Conservation (phyloP, 2,329 filamentous ascomycete species). For the Monosporascus sp. region DNA sequence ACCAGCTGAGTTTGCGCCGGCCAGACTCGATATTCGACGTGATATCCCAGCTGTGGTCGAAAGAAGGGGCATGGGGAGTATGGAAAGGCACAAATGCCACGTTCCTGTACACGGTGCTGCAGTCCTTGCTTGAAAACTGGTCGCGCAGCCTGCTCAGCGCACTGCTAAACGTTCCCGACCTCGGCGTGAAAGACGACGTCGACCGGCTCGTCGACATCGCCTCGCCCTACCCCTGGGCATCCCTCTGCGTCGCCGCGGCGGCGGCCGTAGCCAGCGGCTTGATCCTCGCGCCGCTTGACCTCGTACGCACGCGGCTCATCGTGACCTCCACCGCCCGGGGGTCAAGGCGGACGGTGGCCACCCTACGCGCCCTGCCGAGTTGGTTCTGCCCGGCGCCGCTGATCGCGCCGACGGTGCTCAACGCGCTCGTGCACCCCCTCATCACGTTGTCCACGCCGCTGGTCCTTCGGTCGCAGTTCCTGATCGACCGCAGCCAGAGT, state of each 20-base stretch:
- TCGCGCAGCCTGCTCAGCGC: slow-evolving; percentile 86
- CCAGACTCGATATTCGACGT: slow-evolving; percentile 81
- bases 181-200: slow-evolving; percentile 68
- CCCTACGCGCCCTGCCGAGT: slow-evolving; percentile 72
- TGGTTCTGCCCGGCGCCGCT: slow-evolving; percentile 67
- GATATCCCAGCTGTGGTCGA: slow-evolving; percentile 80
- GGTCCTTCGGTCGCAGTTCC: slow-evolving; percentile 76
- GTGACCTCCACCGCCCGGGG: slow-evolving; percentile 72
- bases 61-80: slow-evolving; percentile 83
- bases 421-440: slow-evolving; percentile 78
- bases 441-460: slow-evolving; percentile 79
- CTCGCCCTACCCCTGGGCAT: slow-evolving; percentile 75
- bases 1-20: slow-evolving; percentile 66
- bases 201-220: slow-evolving; percentile 69
- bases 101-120: slow-evolving; percentile 83
- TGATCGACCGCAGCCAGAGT: slow-evolving; percentile 74
- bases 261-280: slow-evolving; percentile 69
- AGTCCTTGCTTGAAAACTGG: slow-evolving; percentile 87
- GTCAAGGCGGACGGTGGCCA: slow-evolving; percentile 71
- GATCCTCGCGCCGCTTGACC: slow-evolving; percentile 79
- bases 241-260: slow-evolving; percentile 64
- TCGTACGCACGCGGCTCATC: slow-evolving; percentile 83
- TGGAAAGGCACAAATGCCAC: slow-evolving; percentile 94
- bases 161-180: slow-evolving; percentile 81
- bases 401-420: slow-evolving; percentile 76